Conservation (phyloP, 768 basidiomycete species). For the Boletus patriciae region DNA sequence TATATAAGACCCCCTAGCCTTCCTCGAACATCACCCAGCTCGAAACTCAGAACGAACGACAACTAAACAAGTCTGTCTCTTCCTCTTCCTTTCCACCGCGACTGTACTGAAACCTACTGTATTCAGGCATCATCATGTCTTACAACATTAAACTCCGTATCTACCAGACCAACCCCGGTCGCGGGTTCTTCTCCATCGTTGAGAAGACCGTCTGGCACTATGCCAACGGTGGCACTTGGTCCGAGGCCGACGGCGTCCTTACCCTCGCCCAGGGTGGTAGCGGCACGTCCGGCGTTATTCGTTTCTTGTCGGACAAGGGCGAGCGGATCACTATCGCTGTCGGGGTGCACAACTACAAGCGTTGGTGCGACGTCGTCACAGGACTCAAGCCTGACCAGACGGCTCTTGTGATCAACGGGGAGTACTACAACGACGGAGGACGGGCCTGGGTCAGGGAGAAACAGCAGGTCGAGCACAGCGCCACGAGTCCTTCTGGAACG, state of each 20-base stretch:
- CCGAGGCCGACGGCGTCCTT: slow-evolving; percentile 12
- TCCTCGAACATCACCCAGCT: background rate
- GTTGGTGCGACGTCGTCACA: background rate
- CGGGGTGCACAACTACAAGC: background rate
- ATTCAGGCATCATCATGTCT: slow-evolving; percentile 5
- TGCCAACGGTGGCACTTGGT: slow-evolving; percentile 32
- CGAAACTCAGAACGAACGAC: background rate
- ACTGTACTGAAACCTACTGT: background rate
- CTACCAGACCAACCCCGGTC: slow-evolving; percentile 9
- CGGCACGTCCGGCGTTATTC: slow-evolving; percentile 41
- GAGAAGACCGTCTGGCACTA: slow-evolving; percentile 8
- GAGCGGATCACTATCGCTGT: slow-evolving; percentile 36
- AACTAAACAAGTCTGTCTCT: slow-evolving; percentile 3
- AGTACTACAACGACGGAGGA: too few species aligned
- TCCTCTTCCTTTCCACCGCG: background rate
- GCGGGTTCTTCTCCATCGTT: background rate
- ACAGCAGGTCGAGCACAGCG: slow-evolving; percentile 4
- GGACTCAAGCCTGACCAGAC: background rate
- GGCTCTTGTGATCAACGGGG: too few species aligned
- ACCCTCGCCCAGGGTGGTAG: slow-evolving; percentile 39
- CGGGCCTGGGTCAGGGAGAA: background rate
- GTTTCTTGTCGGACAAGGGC: slow-evolving; percentile 30
- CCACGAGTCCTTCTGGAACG: slow-evolving; percentile 7
- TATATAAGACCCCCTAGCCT: background rate
- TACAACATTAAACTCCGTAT: background rate